phyloP scores from a whole-genome alignment of 805 yeast species.

The Candida ovalis region DNA sequence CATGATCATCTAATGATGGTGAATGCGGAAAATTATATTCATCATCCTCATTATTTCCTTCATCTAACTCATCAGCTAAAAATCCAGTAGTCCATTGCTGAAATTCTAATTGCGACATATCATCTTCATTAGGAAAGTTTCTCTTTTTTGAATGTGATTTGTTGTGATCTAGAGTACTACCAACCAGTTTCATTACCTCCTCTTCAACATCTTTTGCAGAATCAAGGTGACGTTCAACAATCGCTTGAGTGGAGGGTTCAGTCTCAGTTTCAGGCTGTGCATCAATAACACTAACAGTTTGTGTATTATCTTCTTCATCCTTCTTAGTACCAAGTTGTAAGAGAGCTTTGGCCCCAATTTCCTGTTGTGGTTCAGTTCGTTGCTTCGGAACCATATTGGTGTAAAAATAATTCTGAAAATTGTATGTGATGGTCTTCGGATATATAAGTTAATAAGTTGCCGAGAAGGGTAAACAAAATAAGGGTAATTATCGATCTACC shows the following conservation, averaged over 20 bases:
- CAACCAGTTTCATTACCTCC: constrained; percentile 71
- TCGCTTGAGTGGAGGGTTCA: not conserved
- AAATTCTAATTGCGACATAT: constrained; percentile 43
- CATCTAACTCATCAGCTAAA: constrained; percentile 39
- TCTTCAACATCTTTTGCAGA: constrained; percentile 61
- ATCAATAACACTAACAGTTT: not conserved
- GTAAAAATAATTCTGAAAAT: not conserved
- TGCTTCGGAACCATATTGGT: not conserved
- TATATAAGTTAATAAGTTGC: not conserved
- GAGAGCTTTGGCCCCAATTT: constrained; percentile 29
- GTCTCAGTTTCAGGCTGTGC: not conserved
- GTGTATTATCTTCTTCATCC: constrained; percentile 9
- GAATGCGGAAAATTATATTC: not conserved
- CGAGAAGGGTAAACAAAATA: not conserved
- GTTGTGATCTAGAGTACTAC: constrained; percentile 47
- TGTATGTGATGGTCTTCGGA: not conserved
- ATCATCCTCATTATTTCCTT: constrained; percentile 14
- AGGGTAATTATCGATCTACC: not conserved
- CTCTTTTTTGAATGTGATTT: constrained; percentile 23
- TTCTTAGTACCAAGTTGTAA: constrained; percentile 23
- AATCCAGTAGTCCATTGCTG: constrained; percentile 53
- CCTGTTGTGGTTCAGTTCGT: constrained; percentile 14
- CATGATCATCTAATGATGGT: not conserved
- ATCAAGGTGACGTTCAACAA: not conserved
- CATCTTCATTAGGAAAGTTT: constrained; percentile 36